A percentile compares a stretch with the other conserved stretches of the same genome.
Conservation (phyloP, 306 rosid genomes). For the Herpetospermum pedunculosum region DNA sequence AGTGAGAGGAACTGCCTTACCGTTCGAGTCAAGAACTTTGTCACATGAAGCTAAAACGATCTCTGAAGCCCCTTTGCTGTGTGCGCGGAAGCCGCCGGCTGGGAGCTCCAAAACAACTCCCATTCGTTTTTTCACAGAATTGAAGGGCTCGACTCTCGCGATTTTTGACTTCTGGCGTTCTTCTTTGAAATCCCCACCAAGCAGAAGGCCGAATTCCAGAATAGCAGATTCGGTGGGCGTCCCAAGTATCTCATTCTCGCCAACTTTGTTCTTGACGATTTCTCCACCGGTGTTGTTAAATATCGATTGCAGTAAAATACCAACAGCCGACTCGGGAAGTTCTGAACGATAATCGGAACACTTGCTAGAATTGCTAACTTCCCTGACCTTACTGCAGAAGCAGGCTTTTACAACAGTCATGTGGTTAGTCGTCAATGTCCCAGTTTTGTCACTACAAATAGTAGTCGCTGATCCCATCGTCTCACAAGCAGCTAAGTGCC, state of each 20-base stretch:
- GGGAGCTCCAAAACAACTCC: slow-evolving; percentile 67
- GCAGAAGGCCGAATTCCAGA: slow-evolving; percentile 65
- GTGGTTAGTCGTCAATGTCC: slow-evolving; percentile 88
- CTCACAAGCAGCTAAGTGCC: slow-evolving; percentile 97
- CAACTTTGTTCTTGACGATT: slow-evolving; percentile 63
- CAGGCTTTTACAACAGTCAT: slow-evolving; percentile 94
- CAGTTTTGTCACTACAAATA: slow-evolving; percentile 97
- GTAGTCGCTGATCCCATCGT: slow-evolving; percentile 98
- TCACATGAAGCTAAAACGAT: slow-evolving; percentile 71
- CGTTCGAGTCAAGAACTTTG: slow-evolving; percentile 46
- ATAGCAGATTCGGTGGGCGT: slow-evolving; percentile 89
- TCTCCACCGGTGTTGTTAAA: slow-evolving; percentile 95
- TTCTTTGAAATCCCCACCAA: slow-evolving; percentile 63
- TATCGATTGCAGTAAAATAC: slow-evolving; percentile 67
- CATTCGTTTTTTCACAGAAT: slow-evolving; percentile 79
- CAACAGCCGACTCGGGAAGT: slow-evolving; percentile 51
- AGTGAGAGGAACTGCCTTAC: slow-evolving; percentile 51
- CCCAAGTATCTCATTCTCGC: slow-evolving; percentile 62
- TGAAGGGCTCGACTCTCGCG: slow-evolving; percentile 88
- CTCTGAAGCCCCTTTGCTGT: slow-evolving; percentile 94
- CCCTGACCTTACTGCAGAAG: slow-evolving; percentile 57
- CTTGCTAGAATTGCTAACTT: slow-evolving; percentile 33
- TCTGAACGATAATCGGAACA: slow-evolving; percentile 40
- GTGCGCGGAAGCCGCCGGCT: slow-evolving; percentile 61
- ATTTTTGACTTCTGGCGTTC: slow-evolving; percentile 46